phyloP scores from a whole-genome alignment of 1,139 yeast genomes.

The Nakaseomyces delphensis region DNA sequence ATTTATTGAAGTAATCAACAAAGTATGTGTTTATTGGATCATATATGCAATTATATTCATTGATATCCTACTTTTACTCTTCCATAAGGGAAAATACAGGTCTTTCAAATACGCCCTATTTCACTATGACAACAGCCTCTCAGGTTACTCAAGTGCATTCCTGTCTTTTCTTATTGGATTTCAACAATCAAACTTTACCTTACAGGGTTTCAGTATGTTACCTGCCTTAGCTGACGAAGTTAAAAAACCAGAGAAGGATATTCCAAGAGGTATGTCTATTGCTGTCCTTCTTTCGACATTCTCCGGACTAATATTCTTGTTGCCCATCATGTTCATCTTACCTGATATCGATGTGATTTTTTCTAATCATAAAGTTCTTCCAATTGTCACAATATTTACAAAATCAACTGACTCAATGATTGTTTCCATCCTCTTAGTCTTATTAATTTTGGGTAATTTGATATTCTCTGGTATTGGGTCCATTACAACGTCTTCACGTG shows the following conservation, averaged over 20 bases:
- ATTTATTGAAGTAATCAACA: constrained; percentile 54
- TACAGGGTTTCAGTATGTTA: constrained; percentile 76
- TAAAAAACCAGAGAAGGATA: constrained; percentile 59
- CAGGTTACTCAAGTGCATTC: constrained; percentile 58
- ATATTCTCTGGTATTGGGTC: constrained; percentile 73
- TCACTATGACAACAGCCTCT: constrained; percentile 59
- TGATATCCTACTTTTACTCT: constrained; percentile 52
- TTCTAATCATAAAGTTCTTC: constrained; percentile 57
- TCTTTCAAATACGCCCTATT: constrained; percentile 53
- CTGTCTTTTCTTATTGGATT: constrained; percentile 66
- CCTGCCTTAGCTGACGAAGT: constrained; percentile 82
- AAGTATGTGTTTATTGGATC: constrained; percentile 64
- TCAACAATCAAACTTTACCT: constrained; percentile 69
- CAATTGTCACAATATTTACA: constrained; percentile 50
- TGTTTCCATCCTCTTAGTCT: constrained; percentile 57
- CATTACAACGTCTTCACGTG: constrained; percentile 77
- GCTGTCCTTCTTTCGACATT: constrained; percentile 56
- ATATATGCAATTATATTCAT: constrained; percentile 62
- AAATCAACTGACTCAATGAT: constrained; percentile 59
- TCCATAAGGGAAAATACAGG: constrained; percentile 49
- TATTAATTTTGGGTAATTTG: constrained; percentile 62
- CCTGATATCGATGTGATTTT: constrained; percentile 53
- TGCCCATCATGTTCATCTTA: constrained; percentile 61
- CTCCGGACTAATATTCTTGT: constrained; percentile 62
- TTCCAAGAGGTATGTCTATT: constrained; percentile 67